These are phyloP conservation scores for Hypoxylon crocopeplum DNA, from an alignment of 495 filamentous ascomycete species.

Conservation along the genomic window DNA sequence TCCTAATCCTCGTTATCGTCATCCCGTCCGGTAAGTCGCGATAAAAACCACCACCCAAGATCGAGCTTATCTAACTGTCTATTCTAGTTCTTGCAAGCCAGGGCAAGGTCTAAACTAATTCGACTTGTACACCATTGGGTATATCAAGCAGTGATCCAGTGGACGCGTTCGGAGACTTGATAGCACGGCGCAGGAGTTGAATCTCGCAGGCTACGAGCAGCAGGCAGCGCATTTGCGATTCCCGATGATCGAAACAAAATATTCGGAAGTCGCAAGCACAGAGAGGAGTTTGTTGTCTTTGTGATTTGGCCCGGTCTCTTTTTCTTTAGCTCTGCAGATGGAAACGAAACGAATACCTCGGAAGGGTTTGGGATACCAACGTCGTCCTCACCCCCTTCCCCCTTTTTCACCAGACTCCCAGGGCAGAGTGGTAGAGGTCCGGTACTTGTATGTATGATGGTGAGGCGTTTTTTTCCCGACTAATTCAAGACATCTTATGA, in stretches of 20 bases:
- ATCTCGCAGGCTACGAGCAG: slow-evolving; percentile 37
- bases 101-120: slow-evolving; percentile 29
- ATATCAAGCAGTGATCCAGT: slow-evolving; percentile 18
- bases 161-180: slow-evolving; percentile 23
- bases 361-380: slow-evolving; percentile 35
- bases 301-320: slow-evolving; percentile 27
- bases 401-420: neutral
- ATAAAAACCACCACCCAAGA: neutral
- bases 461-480: slow-evolving; percentile 39
- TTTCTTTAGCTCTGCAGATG: slow-evolving; percentile 26
- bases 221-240: slow-evolving; percentile 6
- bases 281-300: slow-evolving; percentile 35
- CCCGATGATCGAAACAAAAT: slow-evolving; percentile 11
- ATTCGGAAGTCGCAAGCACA: slow-evolving; percentile 19
- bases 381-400: neutral
- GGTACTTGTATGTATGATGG: slow-evolving; percentile 39
- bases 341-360: slow-evolving; percentile 8
- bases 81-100: slow-evolving; percentile 29
- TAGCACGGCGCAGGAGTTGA: slow-evolving; percentile 7
- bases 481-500: slow-evolving; percentile 40
- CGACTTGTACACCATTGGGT: slow-evolving; percentile 15
- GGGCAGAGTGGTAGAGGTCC: slow-evolving; percentile 5
- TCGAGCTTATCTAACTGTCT: slow-evolving; percentile 6
- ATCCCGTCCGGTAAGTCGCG: slow-evolving; percentile 75
- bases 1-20: slow-evolving; percentile 90